Base-by-base conservation (phyloP, 2,329 filamentous ascomycete species). In the Coniosporium tulheliwenetii region DNA sequence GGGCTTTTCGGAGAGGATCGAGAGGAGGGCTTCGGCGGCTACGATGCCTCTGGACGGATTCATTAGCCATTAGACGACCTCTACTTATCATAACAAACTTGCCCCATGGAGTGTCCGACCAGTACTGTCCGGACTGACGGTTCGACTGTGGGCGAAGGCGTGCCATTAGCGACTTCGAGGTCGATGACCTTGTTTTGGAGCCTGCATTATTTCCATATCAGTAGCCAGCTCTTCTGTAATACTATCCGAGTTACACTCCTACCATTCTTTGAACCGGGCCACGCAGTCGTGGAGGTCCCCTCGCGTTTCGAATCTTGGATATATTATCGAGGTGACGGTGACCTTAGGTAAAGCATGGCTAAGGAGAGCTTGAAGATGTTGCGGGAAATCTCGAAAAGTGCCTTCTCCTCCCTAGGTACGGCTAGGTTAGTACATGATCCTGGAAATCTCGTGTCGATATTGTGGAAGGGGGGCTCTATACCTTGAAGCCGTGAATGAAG, bases 111-210 rank as follows among this genome's bases (percentile, higher is more conserved):
- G 59, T 95, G 87, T 16, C 87, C 87, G 43, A 93, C 66, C 12
- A 95, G 72, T 37, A 94, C 71, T 26, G 82, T 81, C 52, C 78
- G 79, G 14, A 94, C 85, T 0, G 81, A 85, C 5, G 86, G 85
- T 45, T 93, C 85, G 47, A 93, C 72, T 0, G 84, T 93, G 0
- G 87, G 87, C 5, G 81, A 87, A 1, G 83, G 75, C 0, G 85
- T 89, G 37, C 71, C 70, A 49, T 83, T 81, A 26, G 73, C 77
- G 43, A 95, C 87, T 62, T 98, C 89, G 52, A 95, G 69, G 59
- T 96, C 91, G 51, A 96, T 95, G 51, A 96, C 84, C 52, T 84
- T 84, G 56, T 95, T 81, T 48, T 87, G 77, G 12, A 96, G 75
- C 85, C 81, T 85, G 39, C 16, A 36, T 9, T 7, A 26, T 4